Conservation (phyloP, 1,284 basidiomycete genomes). For the Melampsora americana region DNA sequence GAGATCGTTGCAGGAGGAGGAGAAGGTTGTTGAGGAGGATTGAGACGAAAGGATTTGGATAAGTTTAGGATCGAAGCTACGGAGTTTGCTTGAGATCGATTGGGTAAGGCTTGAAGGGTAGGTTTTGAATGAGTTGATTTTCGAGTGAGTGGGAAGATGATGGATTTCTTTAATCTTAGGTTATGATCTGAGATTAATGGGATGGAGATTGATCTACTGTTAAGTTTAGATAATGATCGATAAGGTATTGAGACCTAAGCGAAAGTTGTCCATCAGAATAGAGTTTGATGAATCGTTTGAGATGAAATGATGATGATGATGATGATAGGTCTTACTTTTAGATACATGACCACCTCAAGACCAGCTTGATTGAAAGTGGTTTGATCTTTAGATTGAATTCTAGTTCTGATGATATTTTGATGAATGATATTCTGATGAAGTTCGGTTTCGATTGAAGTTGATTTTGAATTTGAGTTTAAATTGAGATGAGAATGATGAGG, state of each 20-base stretch:
- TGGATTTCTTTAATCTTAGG: slow-evolving; percentile 1
- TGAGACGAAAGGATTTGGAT: slow-evolving; percentile 21
- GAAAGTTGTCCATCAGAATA: too few species aligned
- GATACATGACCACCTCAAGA: slow-evolving; percentile 25
- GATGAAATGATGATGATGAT: too few species aligned
- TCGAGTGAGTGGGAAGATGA: slow-evolving; percentile 37
- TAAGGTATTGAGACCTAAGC: slow-evolving; percentile 25
- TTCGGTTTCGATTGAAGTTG: too few species aligned
- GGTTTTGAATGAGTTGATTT: slow-evolving; percentile 30
- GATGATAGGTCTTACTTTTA: slow-evolving; percentile 9
- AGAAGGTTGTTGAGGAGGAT: background rate
- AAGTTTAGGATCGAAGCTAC: slow-evolving; percentile 34
- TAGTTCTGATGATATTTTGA: slow-evolving; percentile 33
- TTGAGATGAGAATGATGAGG: background rate
- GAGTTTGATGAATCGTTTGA: too few species aligned
- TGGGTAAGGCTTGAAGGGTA: slow-evolving; percentile 8
- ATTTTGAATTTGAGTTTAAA: background rate
- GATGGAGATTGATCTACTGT: slow-evolving; percentile 13
- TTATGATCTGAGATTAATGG: slow-evolving; percentile 33
- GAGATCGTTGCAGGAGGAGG: slow-evolving; percentile 18
- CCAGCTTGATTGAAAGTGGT: background rate
- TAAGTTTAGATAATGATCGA: slow-evolving; percentile 1
- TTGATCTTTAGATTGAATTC: background rate
- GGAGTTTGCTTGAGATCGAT: slow-evolving; percentile 3
- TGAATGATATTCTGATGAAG: slow-evolving; percentile 19